These are phyloP conservation scores for Aspergillus texensis DNA, from an alignment of 2,329 filamentous ascomycete genomes.

Conservation along the genomic window DNA sequence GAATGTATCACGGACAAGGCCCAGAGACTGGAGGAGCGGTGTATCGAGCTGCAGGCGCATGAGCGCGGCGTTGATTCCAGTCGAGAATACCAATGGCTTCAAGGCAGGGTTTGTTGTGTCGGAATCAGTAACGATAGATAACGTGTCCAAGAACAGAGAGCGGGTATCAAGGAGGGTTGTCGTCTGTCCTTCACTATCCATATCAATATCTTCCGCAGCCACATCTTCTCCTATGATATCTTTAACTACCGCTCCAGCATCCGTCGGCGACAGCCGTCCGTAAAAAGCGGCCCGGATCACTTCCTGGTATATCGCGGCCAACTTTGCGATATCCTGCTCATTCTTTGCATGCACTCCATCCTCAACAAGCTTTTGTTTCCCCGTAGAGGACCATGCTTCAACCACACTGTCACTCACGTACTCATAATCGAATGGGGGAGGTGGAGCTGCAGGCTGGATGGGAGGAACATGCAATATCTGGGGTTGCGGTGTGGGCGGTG, in stretches of 20 bases:
- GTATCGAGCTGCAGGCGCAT: slow-evolving; percentile 86
- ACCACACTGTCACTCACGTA: slow-evolving; percentile 73
- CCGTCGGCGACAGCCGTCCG: slow-evolving; percentile 64
- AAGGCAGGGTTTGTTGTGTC: slow-evolving; percentile 64
- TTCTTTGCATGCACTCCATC: slow-evolving; percentile 66
- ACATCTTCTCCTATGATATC: slow-evolving; percentile 68
- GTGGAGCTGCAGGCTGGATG: slow-evolving; percentile 22
- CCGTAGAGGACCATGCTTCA: slow-evolving; percentile 67
- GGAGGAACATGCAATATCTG: slow-evolving; percentile 17
- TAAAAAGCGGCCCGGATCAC: slow-evolving; percentile 76
- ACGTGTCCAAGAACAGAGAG: slow-evolving; percentile 77
- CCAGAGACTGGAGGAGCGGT: slow-evolving; percentile 71
- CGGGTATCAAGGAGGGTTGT: slow-evolving; percentile 59
- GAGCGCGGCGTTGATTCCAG: slow-evolving; percentile 68
- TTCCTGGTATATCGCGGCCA: slow-evolving; percentile 81
- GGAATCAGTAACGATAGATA: slow-evolving; percentile 76
- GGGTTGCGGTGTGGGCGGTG: slow-evolving; percentile 12
- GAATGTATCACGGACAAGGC: slow-evolving; percentile 84
- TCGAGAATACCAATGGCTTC: slow-evolving; percentile 70
- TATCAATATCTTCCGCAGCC: slow-evolving; percentile 51
- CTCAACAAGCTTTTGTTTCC: slow-evolving; percentile 68
- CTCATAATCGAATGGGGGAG: slow-evolving; percentile 68
- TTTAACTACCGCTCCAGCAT: slow-evolving; percentile 73
- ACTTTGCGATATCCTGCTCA: slow-evolving; percentile 67
- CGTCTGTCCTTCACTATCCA: slow-evolving; percentile 47